Conservation (phyloP, 768 basidiomycete genomes). For the Vararia minispora region DNA sequence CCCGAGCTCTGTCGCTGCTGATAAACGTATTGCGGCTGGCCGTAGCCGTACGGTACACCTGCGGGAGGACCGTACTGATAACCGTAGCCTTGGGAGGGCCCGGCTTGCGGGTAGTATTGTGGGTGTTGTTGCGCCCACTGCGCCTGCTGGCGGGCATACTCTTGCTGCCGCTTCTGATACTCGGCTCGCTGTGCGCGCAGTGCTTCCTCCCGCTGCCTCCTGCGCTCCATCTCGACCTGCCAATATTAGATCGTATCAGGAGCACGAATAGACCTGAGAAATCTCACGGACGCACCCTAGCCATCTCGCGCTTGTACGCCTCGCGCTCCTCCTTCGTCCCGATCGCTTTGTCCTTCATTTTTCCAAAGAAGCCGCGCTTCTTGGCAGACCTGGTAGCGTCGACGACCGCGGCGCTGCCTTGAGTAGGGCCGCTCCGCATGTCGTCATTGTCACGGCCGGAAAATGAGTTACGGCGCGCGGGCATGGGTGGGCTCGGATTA, state of each 20-base stretch:
- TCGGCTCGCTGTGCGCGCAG: not conserved
- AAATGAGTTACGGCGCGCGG: constrained; percentile 13
- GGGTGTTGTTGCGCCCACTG: constrained; percentile 5
- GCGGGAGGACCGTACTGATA: constrained; percentile 18
- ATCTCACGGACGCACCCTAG: constrained; percentile 16
- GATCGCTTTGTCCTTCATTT: constrained; percentile 51
- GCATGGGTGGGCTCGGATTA: constrained; percentile 1
- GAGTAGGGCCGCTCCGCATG: constrained; percentile 10
- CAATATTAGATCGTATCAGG: not conserved
- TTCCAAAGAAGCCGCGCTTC: constrained; percentile 46
- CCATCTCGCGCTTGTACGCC: constrained; percentile 24
- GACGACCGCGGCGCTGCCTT: not conserved
- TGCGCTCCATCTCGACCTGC: constrained; percentile 9
- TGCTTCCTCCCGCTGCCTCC: constrained; percentile 1
- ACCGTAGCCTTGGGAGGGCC: constrained; percentile 1
- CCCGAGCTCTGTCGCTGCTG: constrained; percentile 5
- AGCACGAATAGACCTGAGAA: not conserved
- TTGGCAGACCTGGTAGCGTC: constrained; percentile 7
- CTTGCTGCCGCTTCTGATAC: constrained; percentile 3
- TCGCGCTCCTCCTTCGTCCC: constrained; percentile 58
- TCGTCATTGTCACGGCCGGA: constrained; percentile 12
- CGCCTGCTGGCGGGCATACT: constrained; percentile 6
- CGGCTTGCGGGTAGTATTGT: not conserved
- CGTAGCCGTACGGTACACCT: constrained; percentile 13
- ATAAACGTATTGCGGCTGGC: not conserved